Evolutionary conservation across 1,284 basidiomycete species (phyloP), one percentile per base, ranked within the genome.

Genomic region (Leccinum solheimii): DNA sequence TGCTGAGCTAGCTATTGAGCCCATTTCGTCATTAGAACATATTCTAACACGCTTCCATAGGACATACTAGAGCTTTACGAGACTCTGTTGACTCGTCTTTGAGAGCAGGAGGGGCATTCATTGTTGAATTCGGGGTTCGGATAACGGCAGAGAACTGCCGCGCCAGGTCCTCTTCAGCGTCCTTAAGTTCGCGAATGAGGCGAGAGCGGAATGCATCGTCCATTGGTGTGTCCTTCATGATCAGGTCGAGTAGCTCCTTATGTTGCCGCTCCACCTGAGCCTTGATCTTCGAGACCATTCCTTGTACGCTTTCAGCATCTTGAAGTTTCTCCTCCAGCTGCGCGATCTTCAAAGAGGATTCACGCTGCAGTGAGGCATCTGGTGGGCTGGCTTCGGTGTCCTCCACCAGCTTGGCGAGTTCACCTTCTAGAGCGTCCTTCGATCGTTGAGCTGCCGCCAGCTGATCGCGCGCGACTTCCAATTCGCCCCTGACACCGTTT

Each of bases 1-100:
- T 91, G 87, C 69, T 90, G 88, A 16, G 86, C 81, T 43, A 88
- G 72, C 87, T 91, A 66, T 48, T 59, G 54, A 21, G 13, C 48
- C 38, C 38, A 32, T 53, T 58, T 43, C 62, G 55, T 55, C 38
- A 51, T 56, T 26, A 60, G 48, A 60, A 49, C 7, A 38, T 23
- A 16, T 52, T 48, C 4, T 13, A 30, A 3, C 27, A 62, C 45
- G 3, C 19, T 43, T 19, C 7, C 21, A 19, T 43, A 48, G 50
- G 16, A 60, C 83, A 60, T 72, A 89, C 89, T 68, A 91, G 70
- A 56, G 88, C 86, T 68, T 86, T 88, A 48, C 86, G 80, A n/a
- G 87, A 88, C 66, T 89, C 88, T 66, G 85, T 85, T 61, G 84
- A 81, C 66, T 91, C 90, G 51, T 90, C 87, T 61, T 85, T 79